A percentile compares a stretch with the other conserved stretches of the same genome.
phyloP scores from a whole-genome alignment of 108 stramenopile genomes.

The Cyclotella baltica region DNA sequence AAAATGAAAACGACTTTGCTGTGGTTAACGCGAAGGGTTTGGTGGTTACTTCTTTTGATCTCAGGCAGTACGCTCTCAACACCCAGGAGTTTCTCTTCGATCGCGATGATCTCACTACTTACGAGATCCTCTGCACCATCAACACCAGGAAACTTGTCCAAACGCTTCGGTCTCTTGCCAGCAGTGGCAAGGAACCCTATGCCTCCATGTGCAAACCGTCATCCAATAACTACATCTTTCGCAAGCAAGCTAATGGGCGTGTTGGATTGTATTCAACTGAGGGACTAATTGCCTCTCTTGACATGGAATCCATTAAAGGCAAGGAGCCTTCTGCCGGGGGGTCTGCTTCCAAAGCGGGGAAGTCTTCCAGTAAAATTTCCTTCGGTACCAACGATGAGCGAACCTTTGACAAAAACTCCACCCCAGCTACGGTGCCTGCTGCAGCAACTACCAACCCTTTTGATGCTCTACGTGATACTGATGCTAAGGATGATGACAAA shows the following conservation, averaged over 20 bases:
- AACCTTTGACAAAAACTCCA: background rate
- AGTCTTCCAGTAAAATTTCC: background rate
- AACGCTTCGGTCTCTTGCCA: background rate
- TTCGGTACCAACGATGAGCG: background rate
- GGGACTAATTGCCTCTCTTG: background rate
- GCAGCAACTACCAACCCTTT: background rate
- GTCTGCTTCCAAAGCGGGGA: no score
- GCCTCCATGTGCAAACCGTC: background rate
- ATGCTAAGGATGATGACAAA: background rate
- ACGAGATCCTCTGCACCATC: background rate
- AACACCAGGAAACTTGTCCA: background rate
- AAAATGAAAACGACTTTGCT: background rate
- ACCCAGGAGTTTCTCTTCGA: background rate
- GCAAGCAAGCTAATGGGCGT: no score
- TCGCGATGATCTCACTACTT: background rate
- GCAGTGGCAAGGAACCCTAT: background rate
- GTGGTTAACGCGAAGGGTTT: background rate
- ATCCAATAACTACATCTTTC: background rate
- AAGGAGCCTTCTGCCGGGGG: background rate
- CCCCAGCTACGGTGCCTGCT: background rate
- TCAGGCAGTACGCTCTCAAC: background rate
- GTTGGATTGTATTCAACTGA: background rate
- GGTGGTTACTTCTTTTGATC: background rate
- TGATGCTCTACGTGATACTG: background rate
- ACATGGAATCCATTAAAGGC: background rate